These are phyloP conservation scores for Fragilariopsis cylindrus DNA, from an alignment of 108 stramenopile genomes.

Conservation along the genomic window DNA sequence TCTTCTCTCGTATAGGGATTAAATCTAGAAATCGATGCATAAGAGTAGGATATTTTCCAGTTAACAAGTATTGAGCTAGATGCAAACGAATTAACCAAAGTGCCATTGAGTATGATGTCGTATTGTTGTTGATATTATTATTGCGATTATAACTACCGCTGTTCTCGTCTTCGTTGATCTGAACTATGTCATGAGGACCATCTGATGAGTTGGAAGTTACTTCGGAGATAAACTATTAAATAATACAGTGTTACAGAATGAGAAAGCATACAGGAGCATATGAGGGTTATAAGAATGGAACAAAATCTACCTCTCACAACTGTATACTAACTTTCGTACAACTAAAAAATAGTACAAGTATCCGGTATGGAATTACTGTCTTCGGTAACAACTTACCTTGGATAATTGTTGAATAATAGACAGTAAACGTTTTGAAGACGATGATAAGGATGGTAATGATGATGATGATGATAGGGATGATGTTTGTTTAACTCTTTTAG, in stretches of 20 bases:
- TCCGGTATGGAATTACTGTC: too few relatives aligned
- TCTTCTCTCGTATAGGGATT: neutral
- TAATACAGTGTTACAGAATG: neutral
- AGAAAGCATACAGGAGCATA: neutral
- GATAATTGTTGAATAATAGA: neutral
- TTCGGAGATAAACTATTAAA: neutral
- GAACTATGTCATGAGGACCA: slow-evolving; percentile 1
- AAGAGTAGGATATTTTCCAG: slow-evolving; percentile 39
- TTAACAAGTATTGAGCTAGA: slow-evolving; percentile 36
- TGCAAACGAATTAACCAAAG: slow-evolving; percentile 36
- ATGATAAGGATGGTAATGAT: neutral
- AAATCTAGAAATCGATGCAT: slow-evolving; percentile 32
- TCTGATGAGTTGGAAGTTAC: neutral
- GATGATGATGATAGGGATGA: neutral
- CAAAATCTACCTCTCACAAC: neutral
- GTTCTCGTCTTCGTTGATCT: neutral
- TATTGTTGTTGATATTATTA: neutral
- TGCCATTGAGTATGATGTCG: slow-evolving; percentile 13
- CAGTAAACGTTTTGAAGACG: neutral
- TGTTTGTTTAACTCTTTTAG: neutral
- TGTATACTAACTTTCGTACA: too few relatives aligned
- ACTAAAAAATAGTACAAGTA: too few relatives aligned
- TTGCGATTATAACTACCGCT: neutral
- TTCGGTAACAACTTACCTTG: neutral
- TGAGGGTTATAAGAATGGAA: neutral